Conservation (phyloP, 2,329 filamentous ascomycete genomes). For the Passalora sequoiae region DNA sequence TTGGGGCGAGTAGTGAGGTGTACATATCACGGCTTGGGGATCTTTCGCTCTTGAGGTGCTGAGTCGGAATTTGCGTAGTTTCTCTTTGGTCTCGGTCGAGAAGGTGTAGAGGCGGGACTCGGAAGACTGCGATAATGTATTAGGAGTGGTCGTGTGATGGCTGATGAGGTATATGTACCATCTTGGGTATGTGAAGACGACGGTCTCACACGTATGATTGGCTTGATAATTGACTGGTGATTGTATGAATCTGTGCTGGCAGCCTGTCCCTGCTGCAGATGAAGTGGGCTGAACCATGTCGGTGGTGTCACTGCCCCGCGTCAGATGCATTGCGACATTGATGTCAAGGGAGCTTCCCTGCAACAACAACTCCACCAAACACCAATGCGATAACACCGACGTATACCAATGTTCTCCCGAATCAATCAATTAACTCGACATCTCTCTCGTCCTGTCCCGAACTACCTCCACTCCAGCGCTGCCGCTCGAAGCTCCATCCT, state of each 20-base stretch:
- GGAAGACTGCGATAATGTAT: constrained; percentile 54
- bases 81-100: constrained; percentile 80
- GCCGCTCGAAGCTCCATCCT: constrained; percentile 38
- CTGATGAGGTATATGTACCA: too few relatives aligned
- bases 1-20: constrained; percentile 35
- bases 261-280: too few relatives aligned
- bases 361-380: too few relatives aligned
- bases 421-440: constrained; percentile 70
- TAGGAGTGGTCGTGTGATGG: background rate
- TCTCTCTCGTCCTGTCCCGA: constrained; percentile 58
- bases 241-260: too few relatives aligned
- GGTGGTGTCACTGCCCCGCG: background rate
- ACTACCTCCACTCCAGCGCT: constrained; percentile 49
- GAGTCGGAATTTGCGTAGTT: constrained; percentile 90
- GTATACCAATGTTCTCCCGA: constrained; percentile 68
- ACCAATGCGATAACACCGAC: constrained; percentile 4
- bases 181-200: too few relatives aligned
- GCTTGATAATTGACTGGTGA: too few relatives aligned
- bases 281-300: background rate
- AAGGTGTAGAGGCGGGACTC: constrained; percentile 90
- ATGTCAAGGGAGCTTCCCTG: too few relatives aligned
- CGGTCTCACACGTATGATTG: too few relatives aligned
- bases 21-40: constrained; percentile 93
- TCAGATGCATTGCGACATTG: too few relatives aligned
- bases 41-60: constrained; percentile 80